A percentile compares a stretch with the other conserved stretches of the same genome.
These are phyloP conservation scores for Aureobasidium leucospermi DNA, from an alignment of 2,329 filamentous ascomycete genomes.

Conservation along the genomic window DNA sequence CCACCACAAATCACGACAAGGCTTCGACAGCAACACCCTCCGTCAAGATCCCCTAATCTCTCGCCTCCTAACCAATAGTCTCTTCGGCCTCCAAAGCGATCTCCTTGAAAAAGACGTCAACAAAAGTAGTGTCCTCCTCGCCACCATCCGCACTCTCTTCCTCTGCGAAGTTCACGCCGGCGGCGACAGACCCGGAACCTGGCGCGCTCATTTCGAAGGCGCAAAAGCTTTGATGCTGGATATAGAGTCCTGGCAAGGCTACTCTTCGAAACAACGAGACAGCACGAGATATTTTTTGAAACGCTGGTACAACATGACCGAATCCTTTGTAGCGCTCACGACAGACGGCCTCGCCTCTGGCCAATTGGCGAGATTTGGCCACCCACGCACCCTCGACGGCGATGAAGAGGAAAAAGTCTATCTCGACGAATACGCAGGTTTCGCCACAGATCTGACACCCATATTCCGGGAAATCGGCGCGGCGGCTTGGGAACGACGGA, in stretches of 20 bases:
- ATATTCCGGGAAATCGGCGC: slow-evolving; percentile 13
- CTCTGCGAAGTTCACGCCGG: slow-evolving; percentile 15
- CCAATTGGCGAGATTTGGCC: slow-evolving; percentile 8
- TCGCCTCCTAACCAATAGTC: slow-evolving; percentile 9
- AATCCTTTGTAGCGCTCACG: slow-evolving; percentile 12
- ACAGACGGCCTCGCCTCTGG: slow-evolving; percentile 8
- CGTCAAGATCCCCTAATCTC: slow-evolving; percentile 6
- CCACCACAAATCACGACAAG: slow-evolving; percentile 9
- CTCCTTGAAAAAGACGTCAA: slow-evolving; percentile 8
- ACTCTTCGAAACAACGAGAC: slow-evolving; percentile 8
- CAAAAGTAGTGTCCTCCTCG: slow-evolving; percentile 10
- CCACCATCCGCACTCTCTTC: slow-evolving; percentile 13
- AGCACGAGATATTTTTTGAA: slow-evolving; percentile 10
- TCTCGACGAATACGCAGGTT: slow-evolving; percentile 15
- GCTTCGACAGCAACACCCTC: background rate
- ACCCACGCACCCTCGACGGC: background rate
- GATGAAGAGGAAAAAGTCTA: slow-evolving; percentile 7
- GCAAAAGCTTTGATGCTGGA: slow-evolving; percentile 13
- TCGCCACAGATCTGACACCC: slow-evolving; percentile 10
- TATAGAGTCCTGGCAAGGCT: slow-evolving; percentile 10
- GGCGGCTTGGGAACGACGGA: slow-evolving; percentile 10
- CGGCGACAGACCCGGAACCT: slow-evolving; percentile 11
- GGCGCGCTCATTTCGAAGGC: slow-evolving; percentile 15
- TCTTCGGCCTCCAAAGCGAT: slow-evolving; percentile 2
- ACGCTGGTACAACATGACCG: slow-evolving; percentile 16